Conservation (phyloP, 2,329 filamentous ascomycete genomes). For the Plenodomus tracheiphilus region DNA sequence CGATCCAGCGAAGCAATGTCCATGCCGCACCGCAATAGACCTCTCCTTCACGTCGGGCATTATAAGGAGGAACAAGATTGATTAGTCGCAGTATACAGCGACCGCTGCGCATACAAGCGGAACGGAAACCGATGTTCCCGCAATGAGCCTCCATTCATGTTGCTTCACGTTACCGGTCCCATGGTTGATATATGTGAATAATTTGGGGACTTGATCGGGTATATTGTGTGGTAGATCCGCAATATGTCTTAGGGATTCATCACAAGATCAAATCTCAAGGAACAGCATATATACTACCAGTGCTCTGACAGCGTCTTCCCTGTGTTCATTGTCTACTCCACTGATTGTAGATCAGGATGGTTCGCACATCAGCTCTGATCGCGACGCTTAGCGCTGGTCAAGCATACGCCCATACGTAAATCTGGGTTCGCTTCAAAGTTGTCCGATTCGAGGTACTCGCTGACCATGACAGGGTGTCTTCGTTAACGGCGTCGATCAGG, state of each 20-base stretch:
- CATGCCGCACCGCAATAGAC: no score
- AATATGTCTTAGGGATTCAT: not conserved
- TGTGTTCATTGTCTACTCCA: not conserved
- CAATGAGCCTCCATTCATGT: conserved; percentile 1
- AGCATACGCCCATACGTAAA: conserved; percentile 31
- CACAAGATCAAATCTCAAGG: not conserved
- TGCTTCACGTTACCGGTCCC: conserved; percentile 2
- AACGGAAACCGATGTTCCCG: conserved; percentile 9
- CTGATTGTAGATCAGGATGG: conserved; percentile 10
- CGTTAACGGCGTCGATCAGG: conserved; percentile 38
- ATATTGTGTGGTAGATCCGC: conserved; percentile 20
- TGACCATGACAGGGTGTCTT: conserved; percentile 27
- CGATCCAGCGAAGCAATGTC: no score
- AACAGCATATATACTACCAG: not conserved
- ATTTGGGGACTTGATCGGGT: conserved; percentile 20
- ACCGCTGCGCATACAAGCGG: conserved; percentile 4
- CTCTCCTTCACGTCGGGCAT: no score
- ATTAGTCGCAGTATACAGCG: no score
- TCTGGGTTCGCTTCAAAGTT: conserved; percentile 21
- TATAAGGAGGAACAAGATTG: no score
- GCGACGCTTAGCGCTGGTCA: conserved; percentile 22
- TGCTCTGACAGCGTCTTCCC: not conserved
- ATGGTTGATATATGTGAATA: conserved; percentile 13
- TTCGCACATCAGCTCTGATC: conserved; percentile 10
- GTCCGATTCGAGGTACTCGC: not conserved